Evolutionary conservation across 1,284 basidiomycete species (phyloP), one percentile per base, ranked within the genome.

Genomic region (Rhodotorula sp.): DNA sequence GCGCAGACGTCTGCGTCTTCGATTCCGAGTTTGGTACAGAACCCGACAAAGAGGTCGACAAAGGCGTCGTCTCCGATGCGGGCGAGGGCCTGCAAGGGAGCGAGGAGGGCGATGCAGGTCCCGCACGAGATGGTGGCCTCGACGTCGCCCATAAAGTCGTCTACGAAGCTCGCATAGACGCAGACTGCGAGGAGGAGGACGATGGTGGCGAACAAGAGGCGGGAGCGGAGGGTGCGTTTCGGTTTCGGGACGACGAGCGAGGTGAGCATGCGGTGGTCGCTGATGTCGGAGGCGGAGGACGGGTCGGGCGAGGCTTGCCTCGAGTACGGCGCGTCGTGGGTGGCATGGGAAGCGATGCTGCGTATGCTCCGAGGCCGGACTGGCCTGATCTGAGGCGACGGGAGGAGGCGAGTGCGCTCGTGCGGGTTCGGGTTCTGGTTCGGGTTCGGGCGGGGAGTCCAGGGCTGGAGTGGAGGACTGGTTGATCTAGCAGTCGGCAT

Each of bases 1-100:
- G 81, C 80, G 76, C 87, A 88, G 18, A 88, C 85, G 76, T 88
- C 86, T 23, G 78, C 76, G 70, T 83, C 82, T 66, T 81, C 81
- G 60, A 83, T 75, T 62, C 75, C 73, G 5, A 79, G 69, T 14
- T 76, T 75, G 18, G 70, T 69, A 59, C 78, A 79, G 52, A 78
- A 74, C 7, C 69, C 67, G 50, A 76, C 76, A 49, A 77, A 77
- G 18, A 74, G 61, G 56, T 73, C 71, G 55, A 75, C 74, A 48
- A 79, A 78, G 3, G 75, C 77, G 58, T 77, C 75, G 63, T 79
- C 78, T 12, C 78, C 78, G 57, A 79, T 64, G n/a, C 72, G 68
- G 2, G 78, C 78, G 28, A 79, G 69, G 28, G 75, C 72, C 48
- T 76, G 69, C 16, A 79, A 60, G 3, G 78, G 78, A 0, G 77